phyloP scores from a whole-genome alignment of 345 rosid genomes.

The Eucalyptus tenuipes region DNA sequence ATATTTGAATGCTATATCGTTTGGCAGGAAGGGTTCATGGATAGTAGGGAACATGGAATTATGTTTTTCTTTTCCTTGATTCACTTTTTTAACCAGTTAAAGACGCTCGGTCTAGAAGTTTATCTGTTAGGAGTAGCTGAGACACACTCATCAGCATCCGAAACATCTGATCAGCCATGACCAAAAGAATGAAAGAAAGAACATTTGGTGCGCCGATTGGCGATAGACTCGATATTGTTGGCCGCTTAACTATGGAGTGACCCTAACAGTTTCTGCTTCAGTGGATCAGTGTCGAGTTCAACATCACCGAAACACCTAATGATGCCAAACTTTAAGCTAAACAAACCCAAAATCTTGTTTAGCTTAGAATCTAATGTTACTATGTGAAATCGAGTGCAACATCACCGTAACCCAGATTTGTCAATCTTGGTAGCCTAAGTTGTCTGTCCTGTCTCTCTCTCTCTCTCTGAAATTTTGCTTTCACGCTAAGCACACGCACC shows the following conservation, averaged over 20 bases:
- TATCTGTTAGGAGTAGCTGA: not conserved
- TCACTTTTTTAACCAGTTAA: not conserved
- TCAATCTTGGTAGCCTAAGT: not conserved
- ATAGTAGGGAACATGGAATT: not conserved
- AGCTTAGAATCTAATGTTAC: not conserved
- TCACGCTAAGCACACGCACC: not conserved
- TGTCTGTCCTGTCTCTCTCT: not conserved
- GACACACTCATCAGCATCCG: not conserved
- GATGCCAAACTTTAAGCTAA: not conserved
- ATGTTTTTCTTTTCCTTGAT: not conserved
- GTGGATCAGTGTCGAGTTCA: not conserved
- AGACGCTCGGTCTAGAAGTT: not conserved
- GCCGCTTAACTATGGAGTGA: not conserved
- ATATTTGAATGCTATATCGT: not conserved
- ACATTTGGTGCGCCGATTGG: not conserved
- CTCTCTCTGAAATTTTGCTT: not conserved
- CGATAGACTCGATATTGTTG: not conserved
- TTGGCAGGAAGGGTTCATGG: not conserved
- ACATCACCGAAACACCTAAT: not conserved
- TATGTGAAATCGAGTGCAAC: not conserved
- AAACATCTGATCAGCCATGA: not conserved
- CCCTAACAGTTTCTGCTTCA: not conserved
- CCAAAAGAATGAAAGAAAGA: not conserved
- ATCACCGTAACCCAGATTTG: not conserved
- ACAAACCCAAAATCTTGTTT: not conserved